Evolutionary conservation across 306 rosid genomes (phyloP).

Genomic region (Boehmeria nivea): DNA sequence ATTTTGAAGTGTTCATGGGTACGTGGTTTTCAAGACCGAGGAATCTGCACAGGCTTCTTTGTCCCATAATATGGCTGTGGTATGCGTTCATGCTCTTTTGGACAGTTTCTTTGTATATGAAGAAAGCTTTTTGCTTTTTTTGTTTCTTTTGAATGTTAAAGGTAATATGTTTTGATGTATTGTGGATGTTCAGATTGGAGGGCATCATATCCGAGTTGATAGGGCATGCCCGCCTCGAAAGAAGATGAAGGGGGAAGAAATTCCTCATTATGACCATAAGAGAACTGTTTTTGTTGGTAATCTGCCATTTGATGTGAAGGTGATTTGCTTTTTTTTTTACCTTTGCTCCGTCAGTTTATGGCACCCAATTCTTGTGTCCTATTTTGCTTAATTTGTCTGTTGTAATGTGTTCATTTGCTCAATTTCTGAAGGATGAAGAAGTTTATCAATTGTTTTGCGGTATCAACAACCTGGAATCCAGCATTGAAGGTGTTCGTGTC

Average conservation of each 20-base stretch:
- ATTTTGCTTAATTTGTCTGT: no score
- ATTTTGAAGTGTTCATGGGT: slow-evolving; percentile 71
- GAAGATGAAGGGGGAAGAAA: slow-evolving; percentile 66
- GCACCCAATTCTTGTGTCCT: no score
- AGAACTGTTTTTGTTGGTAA: slow-evolving; percentile 95
- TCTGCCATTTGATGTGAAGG: slow-evolving; percentile 96
- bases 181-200: slow-evolving; percentile 53
- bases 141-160: background rate
- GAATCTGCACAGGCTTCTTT: slow-evolving; percentile 77
- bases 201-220: slow-evolving; percentile 89
- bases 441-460: slow-evolving; percentile 76
- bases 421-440: slow-evolving; percentile 80
- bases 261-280: slow-evolving; percentile 57
- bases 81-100: slow-evolving; percentile 28
- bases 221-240: slow-evolving; percentile 98
- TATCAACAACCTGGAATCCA: slow-evolving; percentile 43
- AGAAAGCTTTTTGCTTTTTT: background rate
- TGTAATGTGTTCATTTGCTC: background rate
- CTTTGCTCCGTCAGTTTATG: no score
- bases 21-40: slow-evolving; percentile 67
- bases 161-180: background rate
- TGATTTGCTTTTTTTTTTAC: slow-evolving; percentile 23
- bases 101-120: no score
- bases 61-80: slow-evolving; percentile 84
- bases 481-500: slow-evolving; percentile 74